Percentiles rank a stretch among this genome's conserved stretches.
These are phyloP conservation scores for Zea mays DNA, from an alignment of 176 grass and related monocot genomes.

Conservation along the genomic window Zm-B73-REFERENCE-NAM-5.0 NC_050098.1:134799001-134799500, in stretches of 20 bases:
- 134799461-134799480: slow-evolving; percentile 64
- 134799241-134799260: slow-evolving; percentile 59
- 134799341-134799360: slow-evolving; percentile 63
- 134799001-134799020: slow-evolving; percentile 83
- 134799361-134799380: slow-evolving; percentile 41
- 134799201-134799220: slow-evolving; percentile 72
- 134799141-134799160: slow-evolving; percentile 72
- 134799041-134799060: slow-evolving; percentile 73
- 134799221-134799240: slow-evolving; percentile 78
- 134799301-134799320: slow-evolving; percentile 53
- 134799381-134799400: slow-evolving; percentile 37
- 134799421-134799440: slow-evolving; percentile 64
- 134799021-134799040: slow-evolving; percentile 70
- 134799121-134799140: slow-evolving; percentile 81
- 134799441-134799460: slow-evolving; percentile 55
- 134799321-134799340: slow-evolving; percentile 51
- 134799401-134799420: slow-evolving; percentile 56
- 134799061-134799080: slow-evolving; percentile 79
- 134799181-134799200: slow-evolving; percentile 89
- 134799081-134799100: slow-evolving; percentile 83
- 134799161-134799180: slow-evolving; percentile 99
- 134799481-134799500: slow-evolving; percentile 44
- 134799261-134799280: slow-evolving; percentile 77
- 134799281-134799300: slow-evolving; percentile 48
- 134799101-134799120: slow-evolving; percentile 64